Conservation (phyloP, 2,329 filamentous ascomycete species). For the Blumeriella jaapii region DNA sequence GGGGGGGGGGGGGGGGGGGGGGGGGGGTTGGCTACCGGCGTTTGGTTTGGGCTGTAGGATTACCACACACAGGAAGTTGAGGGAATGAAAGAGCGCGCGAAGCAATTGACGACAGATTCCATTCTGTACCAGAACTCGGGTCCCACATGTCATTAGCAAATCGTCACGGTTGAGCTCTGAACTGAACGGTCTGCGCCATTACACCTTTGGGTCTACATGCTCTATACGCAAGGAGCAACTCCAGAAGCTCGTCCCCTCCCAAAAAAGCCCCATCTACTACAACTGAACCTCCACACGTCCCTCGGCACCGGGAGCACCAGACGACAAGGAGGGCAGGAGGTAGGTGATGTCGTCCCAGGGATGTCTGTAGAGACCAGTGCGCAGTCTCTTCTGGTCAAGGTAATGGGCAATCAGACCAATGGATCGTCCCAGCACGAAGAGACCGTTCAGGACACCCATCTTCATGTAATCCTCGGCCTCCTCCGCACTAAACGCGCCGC, state of each 20-base stretch:
- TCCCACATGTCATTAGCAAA: too few relatives aligned
- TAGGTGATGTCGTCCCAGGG: constrained; percentile 99
- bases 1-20: too few relatives aligned
- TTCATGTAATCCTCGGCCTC: constrained; percentile 98
- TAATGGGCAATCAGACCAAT: constrained; percentile 99
- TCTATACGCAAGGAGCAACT: constrained; percentile 13
- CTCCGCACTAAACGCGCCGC: constrained; percentile 88
- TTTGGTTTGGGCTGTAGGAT: too few relatives aligned
- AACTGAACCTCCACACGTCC: constrained; percentile 84
- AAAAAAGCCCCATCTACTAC: constrained; percentile 23
- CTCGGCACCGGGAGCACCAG: constrained; percentile 61
- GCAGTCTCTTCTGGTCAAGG: constrained; percentile 98
- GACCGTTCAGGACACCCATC: constrained; percentile 99
- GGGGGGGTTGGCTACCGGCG: too few relatives aligned
- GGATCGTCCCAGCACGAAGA: constrained; percentile 92
- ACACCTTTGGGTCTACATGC: constrained; percentile 18
- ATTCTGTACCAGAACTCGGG: too few relatives aligned
- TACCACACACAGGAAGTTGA: too few relatives aligned
- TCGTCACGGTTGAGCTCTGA: too few relatives aligned
- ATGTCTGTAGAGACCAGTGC: constrained; percentile 96
- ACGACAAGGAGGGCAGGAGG: constrained; percentile 71
- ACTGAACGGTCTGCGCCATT: constrained; percentile 13
- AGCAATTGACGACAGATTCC: too few relatives aligned
- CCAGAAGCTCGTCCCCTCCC: constrained; percentile 11
- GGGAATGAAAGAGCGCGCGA: too few relatives aligned